Percentiles rank a stretch among this genome's conserved stretches.
Evolutionary conservation across 1,284 basidiomycete species (phyloP).

Genomic region (Pseudozyma thailandica): DNA sequence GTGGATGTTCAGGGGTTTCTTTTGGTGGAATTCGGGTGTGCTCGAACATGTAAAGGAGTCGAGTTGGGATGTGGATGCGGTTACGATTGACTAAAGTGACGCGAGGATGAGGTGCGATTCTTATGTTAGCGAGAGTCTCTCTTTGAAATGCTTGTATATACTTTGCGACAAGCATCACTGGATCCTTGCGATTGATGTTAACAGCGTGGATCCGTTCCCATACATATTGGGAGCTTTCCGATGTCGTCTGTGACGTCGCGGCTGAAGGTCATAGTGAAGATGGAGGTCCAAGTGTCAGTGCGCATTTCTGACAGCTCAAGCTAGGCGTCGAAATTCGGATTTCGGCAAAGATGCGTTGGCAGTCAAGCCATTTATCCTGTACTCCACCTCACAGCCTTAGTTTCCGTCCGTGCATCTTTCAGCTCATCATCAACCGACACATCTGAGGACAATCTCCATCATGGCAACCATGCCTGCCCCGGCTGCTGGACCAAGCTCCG

Average conservation of each 20-base stretch:
- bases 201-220: too few relatives aligned
- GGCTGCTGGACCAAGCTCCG: constrained; percentile 13
- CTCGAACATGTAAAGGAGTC: neutral
- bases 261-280: too few relatives aligned
- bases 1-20: neutral
- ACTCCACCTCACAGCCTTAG: neutral
- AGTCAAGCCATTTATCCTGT: neutral
- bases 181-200: too few relatives aligned
- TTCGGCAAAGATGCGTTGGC: constrained; percentile 5
- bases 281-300: constrained; percentile 4
- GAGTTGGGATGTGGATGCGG: neutral
- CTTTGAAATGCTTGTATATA: too few relatives aligned
- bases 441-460: too few relatives aligned
- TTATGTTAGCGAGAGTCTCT: too few relatives aligned
- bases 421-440: neutral
- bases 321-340: constrained; percentile 3
- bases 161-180: too few relatives aligned
- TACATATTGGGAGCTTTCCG: too few relatives aligned
- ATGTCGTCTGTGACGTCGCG: too few relatives aligned
- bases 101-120: too few relatives aligned
- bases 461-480: constrained; percentile 3
- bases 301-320: neutral
- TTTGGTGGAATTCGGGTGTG: neutral
- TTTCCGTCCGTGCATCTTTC: neutral
- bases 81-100: too few relatives aligned